A percentile compares a stretch with the other conserved stretches of the same genome.
Conservation (phyloP, 1,139 yeast species). For the Pneumocystis oryctolagi region DNA sequence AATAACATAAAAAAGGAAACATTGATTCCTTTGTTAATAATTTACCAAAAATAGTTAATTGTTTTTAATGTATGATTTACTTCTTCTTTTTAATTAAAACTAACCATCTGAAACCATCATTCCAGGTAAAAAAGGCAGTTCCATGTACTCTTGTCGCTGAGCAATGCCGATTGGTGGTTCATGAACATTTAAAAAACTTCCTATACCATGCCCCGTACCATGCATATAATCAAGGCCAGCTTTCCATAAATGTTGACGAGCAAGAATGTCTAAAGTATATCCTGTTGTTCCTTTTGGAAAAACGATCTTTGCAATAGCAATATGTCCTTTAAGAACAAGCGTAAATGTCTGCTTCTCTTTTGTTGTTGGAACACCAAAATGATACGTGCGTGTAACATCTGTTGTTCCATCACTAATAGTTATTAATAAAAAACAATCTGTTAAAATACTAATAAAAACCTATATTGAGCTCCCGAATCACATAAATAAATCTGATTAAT, state of each 20-base stretch:
- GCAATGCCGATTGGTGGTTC: constrained; percentile 95
- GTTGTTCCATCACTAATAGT: constrained; percentile 64
- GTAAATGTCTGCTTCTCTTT: constrained; percentile 71
- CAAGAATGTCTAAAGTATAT: constrained; percentile 64
- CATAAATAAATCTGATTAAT: constrained; percentile 66
- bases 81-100: neutral
- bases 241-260: constrained; percentile 80
- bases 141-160: constrained; percentile 27
- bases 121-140: constrained; percentile 43
- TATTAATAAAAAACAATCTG: neutral
- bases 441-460: constrained; percentile 17
- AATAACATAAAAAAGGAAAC: neutral
- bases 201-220: constrained; percentile 98
- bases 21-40: too few species aligned
- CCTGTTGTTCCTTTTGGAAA: constrained; percentile 89
- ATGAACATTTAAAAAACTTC: constrained; percentile 81
- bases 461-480: constrained; percentile 88
- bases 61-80: neutral
- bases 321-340: constrained; percentile 78
- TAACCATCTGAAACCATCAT: constrained; percentile 54
- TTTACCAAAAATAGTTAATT: neutral
- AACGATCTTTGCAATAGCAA: constrained; percentile 57
- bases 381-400: constrained; percentile 86
- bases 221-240: constrained; percentile 83
- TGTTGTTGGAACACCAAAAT: constrained; percentile 51